Evolutionary conservation across 2,329 filamentous ascomycete species (phyloP).

Genomic region (Orbilia quercus): DNA sequence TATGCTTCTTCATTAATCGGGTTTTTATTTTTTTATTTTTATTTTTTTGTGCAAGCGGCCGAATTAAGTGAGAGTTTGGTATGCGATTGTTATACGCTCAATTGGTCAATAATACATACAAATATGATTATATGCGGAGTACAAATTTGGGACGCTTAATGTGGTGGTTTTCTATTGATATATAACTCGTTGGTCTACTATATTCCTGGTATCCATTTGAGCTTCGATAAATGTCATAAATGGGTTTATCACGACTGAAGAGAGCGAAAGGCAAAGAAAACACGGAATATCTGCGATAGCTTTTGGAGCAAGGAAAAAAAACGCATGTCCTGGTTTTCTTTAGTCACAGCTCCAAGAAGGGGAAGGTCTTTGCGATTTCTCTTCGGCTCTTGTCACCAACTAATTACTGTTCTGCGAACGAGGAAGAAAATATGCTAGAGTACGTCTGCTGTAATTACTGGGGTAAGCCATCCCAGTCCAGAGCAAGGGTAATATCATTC

Average conservation of each 20-base stretch:
- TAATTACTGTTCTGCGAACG: conserved; percentile 14
- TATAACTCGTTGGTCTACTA: not conserved
- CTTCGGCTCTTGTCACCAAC: conserved; percentile 32
- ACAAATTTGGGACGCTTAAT: conserved; percentile 6
- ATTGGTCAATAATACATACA: not conserved
- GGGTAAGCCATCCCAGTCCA: conserved; percentile 33
- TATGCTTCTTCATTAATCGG: too few species aligned
- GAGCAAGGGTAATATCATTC: conserved; percentile 33
- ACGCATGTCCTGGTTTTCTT: not conserved
- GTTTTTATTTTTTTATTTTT: conserved; percentile 1
- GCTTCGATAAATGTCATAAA: too few species aligned
- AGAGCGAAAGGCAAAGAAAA: too few species aligned
- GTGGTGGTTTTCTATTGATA: not conserved
- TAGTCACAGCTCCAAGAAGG: conserved; percentile 13
- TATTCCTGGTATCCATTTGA: too few species aligned
- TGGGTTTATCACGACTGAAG: too few species aligned
- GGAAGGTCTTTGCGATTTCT: conserved; percentile 44
- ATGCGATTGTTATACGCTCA: conserved; percentile 15
- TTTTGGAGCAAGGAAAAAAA: not conserved
- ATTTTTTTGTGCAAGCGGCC: not conserved
- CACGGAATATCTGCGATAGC: too few species aligned
- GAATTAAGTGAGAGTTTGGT: conserved; percentile 8
- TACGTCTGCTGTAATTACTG: conserved; percentile 28
- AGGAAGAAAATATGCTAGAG: not conserved
- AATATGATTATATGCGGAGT: not conserved